A percentile compares a stretch with the other conserved stretches of the same genome.
phyloP scores from a whole-genome alignment of 2,329 filamentous ascomycete species.

The Chaetomium globosum region DNA sequence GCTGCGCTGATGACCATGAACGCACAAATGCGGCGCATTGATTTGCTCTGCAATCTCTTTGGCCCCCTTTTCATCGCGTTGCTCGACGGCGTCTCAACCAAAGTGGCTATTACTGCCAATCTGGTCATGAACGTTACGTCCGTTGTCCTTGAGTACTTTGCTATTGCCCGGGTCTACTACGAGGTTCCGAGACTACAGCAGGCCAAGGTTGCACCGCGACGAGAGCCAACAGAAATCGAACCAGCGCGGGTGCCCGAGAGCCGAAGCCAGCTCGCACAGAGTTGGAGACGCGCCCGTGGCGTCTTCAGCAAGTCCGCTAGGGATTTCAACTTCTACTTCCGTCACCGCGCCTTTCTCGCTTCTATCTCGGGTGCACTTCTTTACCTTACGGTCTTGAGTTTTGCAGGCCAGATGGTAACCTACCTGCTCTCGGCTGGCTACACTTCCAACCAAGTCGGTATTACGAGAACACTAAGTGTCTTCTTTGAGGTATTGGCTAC shows the following conservation, averaged over 20 bases:
- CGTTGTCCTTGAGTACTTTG: conserved; percentile 38
- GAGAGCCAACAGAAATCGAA: not conserved
- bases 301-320: not conserved
- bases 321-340: conserved; percentile 49
- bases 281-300: not conserved
- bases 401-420: conserved; percentile 65
- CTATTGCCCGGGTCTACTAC: conserved; percentile 1
- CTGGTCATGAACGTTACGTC: conserved; percentile 53
- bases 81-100: conserved; percentile 50
- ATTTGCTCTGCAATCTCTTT: conserved; percentile 60
- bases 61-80: conserved; percentile 56
- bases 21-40: conserved; percentile 59
- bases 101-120: conserved; percentile 50
- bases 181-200: not conserved
- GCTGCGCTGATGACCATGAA: conserved; percentile 45
- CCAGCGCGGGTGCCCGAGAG: not conserved
- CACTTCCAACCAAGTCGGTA: conserved; percentile 54
- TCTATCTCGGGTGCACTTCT: conserved; percentile 63
- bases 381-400: conserved; percentile 64
- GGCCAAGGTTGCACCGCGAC: not conserved
- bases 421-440: conserved; percentile 51
- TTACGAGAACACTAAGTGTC: conserved; percentile 56
- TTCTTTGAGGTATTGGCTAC: conserved; percentile 63
- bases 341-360: conserved; percentile 60
- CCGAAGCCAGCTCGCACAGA: not conserved